Conservation (phyloP, 495 filamentous ascomycete genomes). For the Antarctomyces pellizariae region DNA sequence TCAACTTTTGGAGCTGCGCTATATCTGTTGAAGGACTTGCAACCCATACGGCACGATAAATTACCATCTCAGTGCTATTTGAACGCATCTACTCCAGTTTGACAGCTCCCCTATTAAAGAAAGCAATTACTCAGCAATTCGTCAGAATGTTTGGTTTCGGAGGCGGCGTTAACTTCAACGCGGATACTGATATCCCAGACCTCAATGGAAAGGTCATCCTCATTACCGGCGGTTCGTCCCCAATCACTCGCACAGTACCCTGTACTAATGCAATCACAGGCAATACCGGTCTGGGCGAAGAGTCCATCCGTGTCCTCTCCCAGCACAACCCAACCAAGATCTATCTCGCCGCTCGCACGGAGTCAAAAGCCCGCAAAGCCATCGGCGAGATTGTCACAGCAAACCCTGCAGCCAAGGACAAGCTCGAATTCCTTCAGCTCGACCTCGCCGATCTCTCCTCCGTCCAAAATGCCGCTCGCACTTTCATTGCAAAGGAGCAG, state of each 20-base stretch:
- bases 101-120: no score
- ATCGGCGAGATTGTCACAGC: conserved; percentile 22
- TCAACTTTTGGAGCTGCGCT: no score
- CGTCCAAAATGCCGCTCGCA: conserved; percentile 13
- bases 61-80: no score
- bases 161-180: conserved; percentile 17
- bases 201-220: conserved; percentile 34
- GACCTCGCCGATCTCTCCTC: conserved; percentile 19
- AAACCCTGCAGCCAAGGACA: conserved; percentile 8
- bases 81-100: no score
- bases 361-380: conserved; percentile 24
- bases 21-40: no score
- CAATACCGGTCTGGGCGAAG: conserved; percentile 42
- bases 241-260: not conserved
- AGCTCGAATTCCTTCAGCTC: conserved; percentile 20
- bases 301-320: conserved; percentile 35
- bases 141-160: no score
- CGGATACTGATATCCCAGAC: conserved; percentile 30
- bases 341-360: conserved; percentile 36
- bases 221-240: conserved; percentile 31
- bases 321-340: conserved; percentile 35
- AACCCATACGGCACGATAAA: no score
- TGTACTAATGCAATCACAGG: conserved; percentile 15
- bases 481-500: conserved; percentile 17
- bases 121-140: no score